Conservation (phyloP, 768 basidiomycete species). For the Termitomyces sp. region DNA sequence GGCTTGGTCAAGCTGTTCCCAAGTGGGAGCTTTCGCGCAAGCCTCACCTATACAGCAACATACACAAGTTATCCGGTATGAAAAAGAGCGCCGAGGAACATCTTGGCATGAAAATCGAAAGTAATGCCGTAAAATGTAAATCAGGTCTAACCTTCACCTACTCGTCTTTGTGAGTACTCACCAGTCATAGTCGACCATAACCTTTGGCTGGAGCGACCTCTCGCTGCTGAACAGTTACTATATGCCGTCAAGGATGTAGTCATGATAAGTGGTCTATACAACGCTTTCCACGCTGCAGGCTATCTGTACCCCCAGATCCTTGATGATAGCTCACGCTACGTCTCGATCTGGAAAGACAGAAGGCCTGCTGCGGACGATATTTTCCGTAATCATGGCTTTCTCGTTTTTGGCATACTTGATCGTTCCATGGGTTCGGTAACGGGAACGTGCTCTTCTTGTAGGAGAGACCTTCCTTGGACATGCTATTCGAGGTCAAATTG, state of each 20-base stretch:
- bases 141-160: background rate
- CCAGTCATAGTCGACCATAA: slow-evolving; percentile 2
- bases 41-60: background rate
- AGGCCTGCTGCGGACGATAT: background rate
- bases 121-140: background rate
- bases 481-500: background rate
- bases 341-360: slow-evolving; percentile 7
- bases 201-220: slow-evolving; percentile 4
- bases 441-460: background rate
- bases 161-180: background rate
- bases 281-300: background rate
- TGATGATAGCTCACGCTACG: slow-evolving; percentile 6
- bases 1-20: background rate
- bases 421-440: background rate
- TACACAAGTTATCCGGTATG: slow-evolving; percentile 6
- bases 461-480: background rate
- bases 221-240: background rate
- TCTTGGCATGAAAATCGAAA: background rate
- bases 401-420: slow-evolving; percentile 2
- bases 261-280: slow-evolving; percentile 2
- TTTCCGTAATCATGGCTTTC: slow-evolving; percentile 5
- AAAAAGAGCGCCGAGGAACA: slow-evolving; percentile 4
- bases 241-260: slow-evolving; percentile 8
- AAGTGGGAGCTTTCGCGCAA: background rate
- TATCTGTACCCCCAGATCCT: slow-evolving; percentile 2